Evolutionary conservation across 306 rosid genomes (phyloP).

Genomic region (Trifolium pratense): DNA sequence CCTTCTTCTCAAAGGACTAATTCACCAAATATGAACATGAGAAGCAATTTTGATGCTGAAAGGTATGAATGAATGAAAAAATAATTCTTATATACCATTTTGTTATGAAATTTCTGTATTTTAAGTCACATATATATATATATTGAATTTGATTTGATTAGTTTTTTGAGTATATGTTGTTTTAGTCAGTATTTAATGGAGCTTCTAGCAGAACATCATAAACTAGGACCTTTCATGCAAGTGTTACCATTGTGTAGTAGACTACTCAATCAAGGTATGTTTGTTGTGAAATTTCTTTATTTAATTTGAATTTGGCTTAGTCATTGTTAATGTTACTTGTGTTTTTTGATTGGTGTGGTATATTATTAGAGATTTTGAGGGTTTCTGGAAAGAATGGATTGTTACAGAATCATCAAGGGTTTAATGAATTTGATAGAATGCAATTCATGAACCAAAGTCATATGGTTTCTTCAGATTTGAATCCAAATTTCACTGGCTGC

Average conservation of each 20-base stretch:
- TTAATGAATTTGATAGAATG: slow-evolving; percentile 53
- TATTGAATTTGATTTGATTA: slow-evolving; percentile 9
- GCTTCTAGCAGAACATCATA: slow-evolving; percentile 58
- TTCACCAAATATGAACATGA: slow-evolving; percentile 56
- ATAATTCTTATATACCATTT: not conserved
- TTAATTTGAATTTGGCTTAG: slow-evolving; percentile 36
- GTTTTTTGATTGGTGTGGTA: not conserved
- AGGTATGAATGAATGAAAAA: slow-evolving; percentile 38
- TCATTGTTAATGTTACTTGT: slow-evolving; percentile 4
- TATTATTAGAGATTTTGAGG: slow-evolving; percentile 53
- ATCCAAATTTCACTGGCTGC: slow-evolving; percentile 51
- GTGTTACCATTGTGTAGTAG: slow-evolving; percentile 60
- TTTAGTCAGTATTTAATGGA: slow-evolving; percentile 61
- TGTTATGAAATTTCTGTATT: not conserved
- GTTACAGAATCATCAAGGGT: slow-evolving; percentile 53
- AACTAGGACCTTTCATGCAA: slow-evolving; percentile 63
- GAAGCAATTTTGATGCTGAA: slow-evolving; percentile 57
- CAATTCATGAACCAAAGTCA: slow-evolving; percentile 45
- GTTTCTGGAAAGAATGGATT: slow-evolving; percentile 56
- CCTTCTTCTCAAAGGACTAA: slow-evolving; percentile 55
- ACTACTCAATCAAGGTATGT: slow-evolving; percentile 62
- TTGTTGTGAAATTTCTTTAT: slow-evolving; percentile 20
- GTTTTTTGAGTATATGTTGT: slow-evolving; percentile 37
- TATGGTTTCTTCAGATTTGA: slow-evolving; percentile 48
- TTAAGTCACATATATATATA: not conserved